Conservation (phyloP, 768 basidiomycete genomes). For the Pisolithus albus region DNA sequence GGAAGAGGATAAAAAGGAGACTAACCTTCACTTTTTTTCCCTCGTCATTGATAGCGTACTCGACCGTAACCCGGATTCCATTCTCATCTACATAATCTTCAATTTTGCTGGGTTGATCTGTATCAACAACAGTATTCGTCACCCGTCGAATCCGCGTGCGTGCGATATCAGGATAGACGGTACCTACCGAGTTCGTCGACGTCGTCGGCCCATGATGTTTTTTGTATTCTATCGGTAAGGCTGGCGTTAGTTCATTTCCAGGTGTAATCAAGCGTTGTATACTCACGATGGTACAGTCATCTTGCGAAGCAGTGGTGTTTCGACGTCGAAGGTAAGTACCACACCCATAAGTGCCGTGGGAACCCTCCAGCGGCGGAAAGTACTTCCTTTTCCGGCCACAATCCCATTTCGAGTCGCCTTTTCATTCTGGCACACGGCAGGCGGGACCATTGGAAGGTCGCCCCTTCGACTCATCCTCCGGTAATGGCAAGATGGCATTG, state of each 20-base stretch:
- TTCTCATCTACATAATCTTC: constrained; percentile 79
- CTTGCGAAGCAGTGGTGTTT: too few species aligned
- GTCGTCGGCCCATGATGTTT: constrained; percentile 87
- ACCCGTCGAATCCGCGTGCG: not conserved
- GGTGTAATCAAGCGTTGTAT: too few species aligned
- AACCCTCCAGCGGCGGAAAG: too few species aligned
- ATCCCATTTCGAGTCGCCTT: constrained; percentile 46
- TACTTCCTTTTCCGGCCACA: too few species aligned
- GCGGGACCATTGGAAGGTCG: constrained; percentile 48
- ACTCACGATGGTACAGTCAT: too few species aligned
- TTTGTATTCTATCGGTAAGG: constrained; percentile 21
- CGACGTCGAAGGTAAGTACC: too few species aligned
- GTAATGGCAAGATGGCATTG: constrained; percentile 42
- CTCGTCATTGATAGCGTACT: constrained; percentile 81
- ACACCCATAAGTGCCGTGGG: too few species aligned
- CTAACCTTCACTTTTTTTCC: constrained; percentile 90
- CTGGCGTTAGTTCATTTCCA: too few species aligned
- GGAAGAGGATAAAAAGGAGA: not conserved
- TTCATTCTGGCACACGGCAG: constrained; percentile 11
- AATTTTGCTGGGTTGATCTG: constrained; percentile 44
- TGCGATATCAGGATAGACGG: not conserved
- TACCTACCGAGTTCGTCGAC: constrained; percentile 65
- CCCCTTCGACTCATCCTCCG: constrained; percentile 43
- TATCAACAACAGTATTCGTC: not conserved
- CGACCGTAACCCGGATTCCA: constrained; percentile 79